A percentile compares a stretch with the other conserved stretches of the same genome.
Evolutionary conservation across 2,329 filamentous ascomycete species (phyloP).

Genomic region (Alternaria longipes): DNA sequence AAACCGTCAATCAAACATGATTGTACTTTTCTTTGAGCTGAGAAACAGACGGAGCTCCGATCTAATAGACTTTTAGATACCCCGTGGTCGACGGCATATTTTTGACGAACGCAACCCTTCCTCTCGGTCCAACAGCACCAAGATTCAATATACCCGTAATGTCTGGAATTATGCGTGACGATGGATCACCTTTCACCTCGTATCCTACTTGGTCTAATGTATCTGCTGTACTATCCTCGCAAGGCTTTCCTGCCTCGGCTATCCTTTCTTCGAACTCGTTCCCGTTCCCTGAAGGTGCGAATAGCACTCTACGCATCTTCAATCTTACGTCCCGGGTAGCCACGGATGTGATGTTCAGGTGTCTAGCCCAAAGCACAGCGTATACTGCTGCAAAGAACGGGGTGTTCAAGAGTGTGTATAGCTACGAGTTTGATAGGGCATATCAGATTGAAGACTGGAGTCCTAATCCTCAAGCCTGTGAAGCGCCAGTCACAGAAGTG

Average conservation of each 20-base stretch:
- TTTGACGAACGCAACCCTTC: not conserved
- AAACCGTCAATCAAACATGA: not conserved
- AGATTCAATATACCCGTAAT: not conserved
- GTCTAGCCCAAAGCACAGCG: slow-evolving; percentile 42
- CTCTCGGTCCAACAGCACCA: not conserved
- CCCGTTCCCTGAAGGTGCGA: slow-evolving; percentile 31
- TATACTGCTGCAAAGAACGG: slow-evolving; percentile 29
- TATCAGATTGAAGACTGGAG: slow-evolving; percentile 40
- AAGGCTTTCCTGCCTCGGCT: slow-evolving; percentile 21
- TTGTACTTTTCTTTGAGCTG: not conserved
- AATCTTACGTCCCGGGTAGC: slow-evolving; percentile 43
- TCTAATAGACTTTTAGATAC: not conserved
- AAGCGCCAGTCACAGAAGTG: slow-evolving; percentile 32
- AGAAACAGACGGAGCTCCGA: not conserved
- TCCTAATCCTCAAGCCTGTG: slow-evolving; percentile 49
- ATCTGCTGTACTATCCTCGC: slow-evolving; percentile 29
- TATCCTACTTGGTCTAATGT: slow-evolving; percentile 20
- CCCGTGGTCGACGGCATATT: not conserved
- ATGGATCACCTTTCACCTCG: not conserved
- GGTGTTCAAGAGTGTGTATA: slow-evolving; percentile 36
- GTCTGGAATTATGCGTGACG: not conserved
- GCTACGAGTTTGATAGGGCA: slow-evolving; percentile 46
- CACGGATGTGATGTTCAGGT: slow-evolving; percentile 46
- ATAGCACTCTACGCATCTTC: slow-evolving; percentile 49
- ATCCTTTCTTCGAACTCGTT: slow-evolving; percentile 25